Evolutionary conservation across 1,284 basidiomycete genomes (phyloP).

Genomic region (Malassezia globosa): DNA sequence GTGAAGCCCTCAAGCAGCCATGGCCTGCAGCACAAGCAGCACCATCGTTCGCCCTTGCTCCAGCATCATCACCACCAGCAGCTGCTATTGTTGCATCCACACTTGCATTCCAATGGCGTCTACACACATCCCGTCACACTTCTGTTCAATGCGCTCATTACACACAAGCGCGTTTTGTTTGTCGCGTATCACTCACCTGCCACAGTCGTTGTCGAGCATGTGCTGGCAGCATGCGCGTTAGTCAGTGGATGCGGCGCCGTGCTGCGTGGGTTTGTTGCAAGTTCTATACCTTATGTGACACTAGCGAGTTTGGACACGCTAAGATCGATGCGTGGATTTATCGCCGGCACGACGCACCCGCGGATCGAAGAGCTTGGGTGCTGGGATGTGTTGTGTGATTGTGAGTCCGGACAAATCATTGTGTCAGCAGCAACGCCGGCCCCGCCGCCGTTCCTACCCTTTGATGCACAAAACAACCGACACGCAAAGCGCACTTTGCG

Average conservation of each 20-base stretch:
- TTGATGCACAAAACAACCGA: not conserved
- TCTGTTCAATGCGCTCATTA: conserved; percentile 85
- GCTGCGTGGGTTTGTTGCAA: conserved; percentile 64
- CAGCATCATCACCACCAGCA: no score
- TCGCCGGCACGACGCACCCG: conserved; percentile 91
- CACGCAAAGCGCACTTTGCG: not conserved
- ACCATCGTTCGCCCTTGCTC: conserved; percentile 46
- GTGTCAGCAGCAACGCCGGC: conserved; percentile 11
- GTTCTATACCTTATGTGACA: conserved; percentile 87
- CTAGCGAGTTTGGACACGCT: conserved; percentile 76
- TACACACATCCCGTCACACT: conserved; percentile 83
- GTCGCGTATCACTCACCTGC: conserved; percentile 66
- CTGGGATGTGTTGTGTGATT: conserved; percentile 88
- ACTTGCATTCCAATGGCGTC: conserved; percentile 81
- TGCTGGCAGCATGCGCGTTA: conserved; percentile 81
- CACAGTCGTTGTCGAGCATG: conserved; percentile 73
- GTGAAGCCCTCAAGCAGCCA: no score
- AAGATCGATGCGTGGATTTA: conserved; percentile 74
- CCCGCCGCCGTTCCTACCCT: not conserved
- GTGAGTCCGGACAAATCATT: conserved; percentile 57
- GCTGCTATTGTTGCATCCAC: no score
- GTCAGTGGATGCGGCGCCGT: conserved; percentile 77
- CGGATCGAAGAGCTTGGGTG: conserved; percentile 74
- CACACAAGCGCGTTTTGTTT: conserved; percentile 86
- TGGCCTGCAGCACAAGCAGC: not conserved